Evolutionary conservation across 164 flowering plant genomes (phyloP), one percentile per base, ranked within the genome.

Genomic region (Warburgia ugandensis): DNA sequence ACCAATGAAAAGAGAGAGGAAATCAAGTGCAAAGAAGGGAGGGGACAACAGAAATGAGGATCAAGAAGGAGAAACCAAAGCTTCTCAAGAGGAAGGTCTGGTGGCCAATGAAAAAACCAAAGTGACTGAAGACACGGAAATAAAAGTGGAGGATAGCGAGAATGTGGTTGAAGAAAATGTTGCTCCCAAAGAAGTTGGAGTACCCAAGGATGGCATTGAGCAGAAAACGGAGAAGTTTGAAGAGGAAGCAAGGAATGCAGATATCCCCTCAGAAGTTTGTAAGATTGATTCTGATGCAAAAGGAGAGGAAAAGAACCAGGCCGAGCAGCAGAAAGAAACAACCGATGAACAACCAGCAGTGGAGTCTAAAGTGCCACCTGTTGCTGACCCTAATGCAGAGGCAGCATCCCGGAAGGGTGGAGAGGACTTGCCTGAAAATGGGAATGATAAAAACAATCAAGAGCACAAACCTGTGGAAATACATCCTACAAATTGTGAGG

Each of bases 1-100:
- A 0, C 64, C 70, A 2, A 71, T 56, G 57, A 78, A 78, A 50
- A 64, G 53, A 39, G 67, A 36, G 46, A 70, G 58, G 47, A 69
- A 58, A 57, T 62, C 73, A 9, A 62, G 62, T 27, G 50, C 56
- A 59, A 59, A 67, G 45, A 22, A 42, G 11, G 56, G 51, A 21
- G 48, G 29, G 28, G 50, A 49, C 20, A 29, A 17, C 11, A 48
- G 29, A 13, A 29, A 14, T 42, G 47, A 53, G 32, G 60, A 32
- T 39, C 62, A 36, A 20, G 67, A 43, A 16, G 62, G 13, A 31
- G 69, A 58, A n/a, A n/a, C n/a, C n/a, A n/a, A n/a, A 28, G 45
- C 55, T 37, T 31, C 45, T 29, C 54, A 50, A 38, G 67, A 60
- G 8, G 60, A 50, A 36, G 55, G 5, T 45, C 17, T 10, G 25